Evolutionary conservation across 2,329 filamentous ascomycete genomes (phyloP), one percentile per base, ranked within the genome.

Genomic region (Talaromyces albobiverticillius): DNA sequence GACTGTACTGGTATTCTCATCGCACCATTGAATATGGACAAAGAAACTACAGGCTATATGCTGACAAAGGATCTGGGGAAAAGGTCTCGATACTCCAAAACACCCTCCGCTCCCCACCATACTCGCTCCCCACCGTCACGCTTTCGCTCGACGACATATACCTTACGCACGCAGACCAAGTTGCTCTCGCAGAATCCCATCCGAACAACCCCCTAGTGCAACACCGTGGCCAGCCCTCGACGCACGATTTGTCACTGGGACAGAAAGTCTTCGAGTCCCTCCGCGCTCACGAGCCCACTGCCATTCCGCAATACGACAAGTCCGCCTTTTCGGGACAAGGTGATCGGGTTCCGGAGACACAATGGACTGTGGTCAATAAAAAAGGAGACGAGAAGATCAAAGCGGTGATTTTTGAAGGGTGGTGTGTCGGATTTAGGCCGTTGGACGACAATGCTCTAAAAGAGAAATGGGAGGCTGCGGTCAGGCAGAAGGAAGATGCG

Each of bases 121-220:
- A 86, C 64, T 79, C 79, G 18, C 78, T 89, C 22, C 75, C 80
- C 55, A 87, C 87, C 2, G 77, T 89, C 46, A 86, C 90, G 51
- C 82, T 90, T 69, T 92, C 88, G 69, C 87, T 96, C 60, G 92
- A 96, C 70, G 91, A 96, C 74, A 85, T 96, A 62, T 96, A 96
- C 73, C 84, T 95, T 51, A 80, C 83, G 13, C 89, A 89, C 67
- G 74, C 77, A 20, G 80, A 86, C 59, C 89, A 94, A 69, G 68
- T 80, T 25, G 76, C 78, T 2, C 82, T 95, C 20, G 85, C 88
- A 23, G 71, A 79, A 42, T 71, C 80, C 6, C 78, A 94, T 64
- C 82, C 87, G 0, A 71, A 80, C 34, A 96, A 96, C 65, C 82
- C 82, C 18, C 80, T 96, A 3, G 78, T 95, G 45, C 88, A 90